phyloP scores from a whole-genome alignment of 768 basidiomycete genomes.

The Suillus spraguei region DNA sequence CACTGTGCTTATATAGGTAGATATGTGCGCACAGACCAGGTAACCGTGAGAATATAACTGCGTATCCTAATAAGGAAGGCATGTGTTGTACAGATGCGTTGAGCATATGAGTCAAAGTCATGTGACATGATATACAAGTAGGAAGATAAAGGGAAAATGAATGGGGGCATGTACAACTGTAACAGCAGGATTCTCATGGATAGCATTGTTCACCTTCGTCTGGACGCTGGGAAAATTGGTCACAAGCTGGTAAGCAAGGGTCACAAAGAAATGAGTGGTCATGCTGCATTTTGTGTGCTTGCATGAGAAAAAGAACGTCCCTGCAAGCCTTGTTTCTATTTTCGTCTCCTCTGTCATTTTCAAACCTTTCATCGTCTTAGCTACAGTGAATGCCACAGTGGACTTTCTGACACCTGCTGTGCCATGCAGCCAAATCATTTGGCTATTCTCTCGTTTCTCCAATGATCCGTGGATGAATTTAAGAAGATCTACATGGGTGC shows the following conservation, averaged over 20 bases:
- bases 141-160: no score
- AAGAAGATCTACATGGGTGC: neutral
- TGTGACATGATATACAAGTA: no score
- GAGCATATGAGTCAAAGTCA: no score
- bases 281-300: neutral
- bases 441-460: neutral
- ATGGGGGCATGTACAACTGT: no score
- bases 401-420: neutral
- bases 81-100: no score
- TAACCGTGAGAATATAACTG: no score
- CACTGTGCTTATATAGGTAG: no score
- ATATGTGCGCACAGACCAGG: no score
- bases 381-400: neutral
- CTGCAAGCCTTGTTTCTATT: neutral
- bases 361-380: neutral
- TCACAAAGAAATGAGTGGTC: neutral
- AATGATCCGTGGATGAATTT: neutral
- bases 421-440: constrained; percentile 2
- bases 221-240: neutral
- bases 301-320: constrained; percentile 1
- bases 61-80: no score
- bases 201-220: neutral
- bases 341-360: neutral
- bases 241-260: constrained; percentile 4
- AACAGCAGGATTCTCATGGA: neutral